Conservation (phyloP, 2,329 filamentous ascomycete genomes). For the Fusarium guadeloupense region DNA sequence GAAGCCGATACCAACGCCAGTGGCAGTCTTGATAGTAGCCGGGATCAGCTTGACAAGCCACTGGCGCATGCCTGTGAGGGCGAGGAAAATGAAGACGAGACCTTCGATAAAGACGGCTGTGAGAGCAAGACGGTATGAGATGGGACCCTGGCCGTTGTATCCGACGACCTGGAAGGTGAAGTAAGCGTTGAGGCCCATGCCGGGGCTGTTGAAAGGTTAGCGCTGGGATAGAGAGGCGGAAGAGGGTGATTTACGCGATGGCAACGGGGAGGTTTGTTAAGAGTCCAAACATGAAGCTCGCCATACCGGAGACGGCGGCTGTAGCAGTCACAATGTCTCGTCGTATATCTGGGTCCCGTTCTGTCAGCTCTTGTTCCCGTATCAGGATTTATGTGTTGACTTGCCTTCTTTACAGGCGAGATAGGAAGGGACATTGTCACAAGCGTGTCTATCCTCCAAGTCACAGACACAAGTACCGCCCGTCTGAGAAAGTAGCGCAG, state of each 20-base stretch:
- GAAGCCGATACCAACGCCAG: conserved; percentile 71
- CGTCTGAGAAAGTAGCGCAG: conserved; percentile 76
- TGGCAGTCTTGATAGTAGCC: conserved; percentile 71
- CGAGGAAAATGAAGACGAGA: conserved; percentile 70
- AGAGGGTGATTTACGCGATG: conserved; percentile 45
- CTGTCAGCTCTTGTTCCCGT: not conserved
- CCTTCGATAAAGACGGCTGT: conserved; percentile 73
- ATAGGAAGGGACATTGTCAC: conserved; percentile 58
- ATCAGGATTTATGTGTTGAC: conserved; percentile 4
- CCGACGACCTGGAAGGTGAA: conserved; percentile 75
- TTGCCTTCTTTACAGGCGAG: conserved; percentile 58
- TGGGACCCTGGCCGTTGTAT: conserved; percentile 63
- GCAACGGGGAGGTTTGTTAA: conserved; percentile 78
- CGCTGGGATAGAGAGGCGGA: not conserved
- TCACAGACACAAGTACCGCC: conserved; percentile 81
- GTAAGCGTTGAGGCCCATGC: conserved; percentile 74
- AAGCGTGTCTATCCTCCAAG: conserved; percentile 53
- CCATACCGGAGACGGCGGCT: conserved; percentile 79
- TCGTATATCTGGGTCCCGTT: conserved; percentile 62
- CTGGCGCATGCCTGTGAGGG: conserved; percentile 74
- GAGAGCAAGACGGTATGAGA: conserved; percentile 68
- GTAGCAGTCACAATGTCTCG: conserved; percentile 85
- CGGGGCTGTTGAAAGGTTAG: conserved; percentile 58
- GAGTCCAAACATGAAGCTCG: conserved; percentile 80
- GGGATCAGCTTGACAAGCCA: conserved; percentile 75